Conservation (phyloP, 176 grass and related monocot species). For the Tillandsia leiboldiana region DNA sequence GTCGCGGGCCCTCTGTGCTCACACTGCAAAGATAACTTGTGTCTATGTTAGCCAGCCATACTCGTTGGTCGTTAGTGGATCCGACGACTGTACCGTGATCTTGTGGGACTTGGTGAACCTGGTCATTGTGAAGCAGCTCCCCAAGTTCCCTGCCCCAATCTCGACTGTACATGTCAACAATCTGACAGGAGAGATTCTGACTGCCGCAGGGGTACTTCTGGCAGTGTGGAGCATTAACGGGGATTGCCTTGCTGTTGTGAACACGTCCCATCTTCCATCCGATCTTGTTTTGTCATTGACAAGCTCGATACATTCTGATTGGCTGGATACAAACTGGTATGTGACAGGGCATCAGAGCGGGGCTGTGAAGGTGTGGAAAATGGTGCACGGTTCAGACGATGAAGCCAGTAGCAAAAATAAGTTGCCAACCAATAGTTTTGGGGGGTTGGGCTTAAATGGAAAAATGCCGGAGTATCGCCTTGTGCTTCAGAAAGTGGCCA, state of each 20-base stretch:
- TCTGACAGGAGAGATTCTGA: slow-evolving; percentile 78
- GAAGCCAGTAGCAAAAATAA: slow-evolving; percentile 46
- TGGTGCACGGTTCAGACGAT: slow-evolving; percentile 78
- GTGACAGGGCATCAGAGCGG: slow-evolving; percentile 97
- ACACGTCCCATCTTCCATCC: slow-evolving; percentile 94
- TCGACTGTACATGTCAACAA: slow-evolving; percentile 87
- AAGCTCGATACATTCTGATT: slow-evolving; percentile 66
- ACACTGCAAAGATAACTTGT: slow-evolving; percentile 85
- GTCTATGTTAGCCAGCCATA: slow-evolving; percentile 90
- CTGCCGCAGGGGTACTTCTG: slow-evolving; percentile 81
- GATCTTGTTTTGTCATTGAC: slow-evolving; percentile 96
- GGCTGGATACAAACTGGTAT: slow-evolving; percentile 92
- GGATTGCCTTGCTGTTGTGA: slow-evolving; percentile 86
- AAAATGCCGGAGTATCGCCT: slow-evolving; percentile 67
- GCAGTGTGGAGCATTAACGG: slow-evolving; percentile 92
- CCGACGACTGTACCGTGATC: slow-evolving; percentile 89
- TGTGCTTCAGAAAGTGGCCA: slow-evolving; percentile 87
- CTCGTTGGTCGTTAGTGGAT: slow-evolving; percentile 83
- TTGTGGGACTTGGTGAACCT: slow-evolving; percentile 89
- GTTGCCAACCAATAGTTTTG: slow-evolving; percentile 34
- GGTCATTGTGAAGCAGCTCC: slow-evolving; percentile 92
- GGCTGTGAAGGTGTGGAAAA: slow-evolving; percentile 97
- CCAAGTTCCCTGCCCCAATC: slow-evolving; percentile 73
- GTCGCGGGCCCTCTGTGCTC: slow-evolving; percentile 74
- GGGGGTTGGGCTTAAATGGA: slow-evolving; percentile 43